phyloP scores from a whole-genome alignment of 805 yeast genomes.

The Debaryomyces prosopidis region DNA sequence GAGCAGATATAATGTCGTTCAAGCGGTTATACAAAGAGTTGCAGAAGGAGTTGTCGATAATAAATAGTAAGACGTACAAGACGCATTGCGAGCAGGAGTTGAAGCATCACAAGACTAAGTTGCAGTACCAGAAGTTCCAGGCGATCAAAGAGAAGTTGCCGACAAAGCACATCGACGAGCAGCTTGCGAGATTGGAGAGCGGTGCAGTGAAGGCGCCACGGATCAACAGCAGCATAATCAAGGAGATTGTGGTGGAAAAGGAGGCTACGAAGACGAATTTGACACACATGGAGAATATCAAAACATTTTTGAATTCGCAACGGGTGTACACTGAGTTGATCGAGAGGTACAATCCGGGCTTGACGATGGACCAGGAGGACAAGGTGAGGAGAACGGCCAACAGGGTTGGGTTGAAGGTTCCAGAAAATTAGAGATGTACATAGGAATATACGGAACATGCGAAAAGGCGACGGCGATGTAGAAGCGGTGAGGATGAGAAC shows the following conservation, averaged over 20 bases:
- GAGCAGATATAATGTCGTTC: constrained; percentile 3
- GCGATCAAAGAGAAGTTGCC: constrained; percentile 37
- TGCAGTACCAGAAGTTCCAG: constrained; percentile 51
- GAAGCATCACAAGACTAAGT: constrained; percentile 46
- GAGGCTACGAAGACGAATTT: constrained; percentile 9
- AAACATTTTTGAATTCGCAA: constrained; percentile 67
- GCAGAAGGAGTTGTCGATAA: constrained; percentile 39
- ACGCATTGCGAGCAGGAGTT: constrained; percentile 40
- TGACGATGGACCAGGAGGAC: constrained; percentile 74
- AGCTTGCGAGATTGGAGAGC: constrained; percentile 21
- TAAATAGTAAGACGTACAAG: constrained; percentile 35
- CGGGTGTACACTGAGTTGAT: constrained; percentile 74
- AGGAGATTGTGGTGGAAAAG: constrained; percentile 7
- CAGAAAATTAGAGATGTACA: constrained; percentile 9
- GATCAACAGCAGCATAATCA: constrained; percentile 6
- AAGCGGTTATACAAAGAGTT: constrained; percentile 22
- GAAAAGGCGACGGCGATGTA: no score
- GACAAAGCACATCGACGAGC: constrained; percentile 32
- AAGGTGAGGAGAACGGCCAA: constrained; percentile 78
- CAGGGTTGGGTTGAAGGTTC: constrained; percentile 74
- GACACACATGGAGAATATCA: constrained; percentile 57
- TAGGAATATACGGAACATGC: no score
- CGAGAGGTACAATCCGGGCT: constrained; percentile 85
- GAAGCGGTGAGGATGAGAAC: no score
- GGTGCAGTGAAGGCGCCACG: constrained; percentile 4